These are phyloP conservation scores for Kodamaea jinghongensis DNA, from an alignment of 805 yeast species.

Conservation along the genomic window DNA sequence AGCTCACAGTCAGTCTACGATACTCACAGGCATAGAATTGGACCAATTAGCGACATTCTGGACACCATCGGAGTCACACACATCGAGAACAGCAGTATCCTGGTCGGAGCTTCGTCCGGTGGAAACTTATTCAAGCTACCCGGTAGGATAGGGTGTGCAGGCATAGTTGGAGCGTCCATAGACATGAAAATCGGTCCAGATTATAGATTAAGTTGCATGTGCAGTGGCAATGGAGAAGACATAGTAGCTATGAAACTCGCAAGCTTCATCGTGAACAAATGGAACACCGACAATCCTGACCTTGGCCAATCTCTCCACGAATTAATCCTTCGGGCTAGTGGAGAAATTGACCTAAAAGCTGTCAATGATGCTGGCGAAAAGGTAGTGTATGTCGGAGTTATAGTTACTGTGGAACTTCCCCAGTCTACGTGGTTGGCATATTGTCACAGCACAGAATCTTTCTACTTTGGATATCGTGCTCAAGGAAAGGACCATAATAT, in stretches of 20 bases:
- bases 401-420: constrained; percentile 17
- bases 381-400: constrained; percentile 31
- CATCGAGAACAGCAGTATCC: constrained; percentile 11
- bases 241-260: constrained; percentile 46
- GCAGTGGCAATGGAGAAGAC: constrained; percentile 60
- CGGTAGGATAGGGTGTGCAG: constrained; percentile 56
- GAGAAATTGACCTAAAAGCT: constrained; percentile 3
- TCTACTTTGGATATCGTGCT: constrained; percentile 21
- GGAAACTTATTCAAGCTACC: constrained; percentile 50
- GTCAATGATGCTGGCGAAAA: constrained; percentile 11
- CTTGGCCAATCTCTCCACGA: constrained; percentile 18
- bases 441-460: constrained; percentile 36
- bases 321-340: constrained; percentile 13
- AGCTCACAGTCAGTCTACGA: constrained; percentile 12
- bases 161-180: constrained; percentile 45
- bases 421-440: constrained; percentile 21
- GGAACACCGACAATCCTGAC: constrained; percentile 16
- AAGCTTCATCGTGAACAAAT: constrained; percentile 18
- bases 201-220: constrained; percentile 31
- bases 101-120: constrained; percentile 47
- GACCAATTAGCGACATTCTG: constrained; percentile 7
- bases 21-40: constrained; percentile 1
- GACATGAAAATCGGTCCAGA: constrained; percentile 20
- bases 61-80: constrained; percentile 49
- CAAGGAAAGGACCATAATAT: constrained; percentile 17